Evolutionary conservation across 2,329 filamentous ascomycete species (phyloP).

Genomic region (Pestalotiopsis sp.): DNA sequence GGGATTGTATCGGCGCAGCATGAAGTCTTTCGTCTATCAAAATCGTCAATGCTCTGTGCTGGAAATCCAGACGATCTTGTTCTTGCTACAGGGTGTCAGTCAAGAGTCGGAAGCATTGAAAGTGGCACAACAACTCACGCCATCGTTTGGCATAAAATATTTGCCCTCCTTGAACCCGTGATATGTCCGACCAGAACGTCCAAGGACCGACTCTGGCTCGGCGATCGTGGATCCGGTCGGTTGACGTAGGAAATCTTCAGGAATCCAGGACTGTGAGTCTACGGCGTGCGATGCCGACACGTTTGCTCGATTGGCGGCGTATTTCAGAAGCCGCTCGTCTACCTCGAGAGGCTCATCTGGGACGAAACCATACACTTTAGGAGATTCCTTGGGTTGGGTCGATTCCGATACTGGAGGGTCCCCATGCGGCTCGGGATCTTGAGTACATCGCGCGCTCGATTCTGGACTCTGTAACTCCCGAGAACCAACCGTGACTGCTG

Average conservation of each 20-base stretch:
- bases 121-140: background rate
- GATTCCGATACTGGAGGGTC: background rate
- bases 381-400: background rate
- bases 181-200: background rate
- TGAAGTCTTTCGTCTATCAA: constrained; percentile 2
- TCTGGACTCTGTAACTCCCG: background rate
- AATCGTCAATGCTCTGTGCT: constrained; percentile 12
- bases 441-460: background rate
- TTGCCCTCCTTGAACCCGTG: constrained; percentile 2
- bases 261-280: background rate
- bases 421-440: background rate
- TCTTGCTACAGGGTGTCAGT: constrained; percentile 6
- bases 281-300: background rate
- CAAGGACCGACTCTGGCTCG: constrained; percentile 4
- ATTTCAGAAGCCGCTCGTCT: background rate
- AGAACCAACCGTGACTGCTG: background rate
- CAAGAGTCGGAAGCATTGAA: background rate
- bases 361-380: background rate
- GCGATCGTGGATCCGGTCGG: constrained; percentile 5
- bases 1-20: constrained; percentile 1
- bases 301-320: background rate
- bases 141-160: constrained; percentile 11
- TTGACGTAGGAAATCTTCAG: constrained; percentile 2
- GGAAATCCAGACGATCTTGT: constrained; percentile 16
- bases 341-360: background rate